A percentile compares a stretch with the other conserved stretches of the same genome.
These are phyloP conservation scores for Kondoa malvinella DNA, from an alignment of 768 basidiomycete species.

Conservation along the genomic window DNA sequence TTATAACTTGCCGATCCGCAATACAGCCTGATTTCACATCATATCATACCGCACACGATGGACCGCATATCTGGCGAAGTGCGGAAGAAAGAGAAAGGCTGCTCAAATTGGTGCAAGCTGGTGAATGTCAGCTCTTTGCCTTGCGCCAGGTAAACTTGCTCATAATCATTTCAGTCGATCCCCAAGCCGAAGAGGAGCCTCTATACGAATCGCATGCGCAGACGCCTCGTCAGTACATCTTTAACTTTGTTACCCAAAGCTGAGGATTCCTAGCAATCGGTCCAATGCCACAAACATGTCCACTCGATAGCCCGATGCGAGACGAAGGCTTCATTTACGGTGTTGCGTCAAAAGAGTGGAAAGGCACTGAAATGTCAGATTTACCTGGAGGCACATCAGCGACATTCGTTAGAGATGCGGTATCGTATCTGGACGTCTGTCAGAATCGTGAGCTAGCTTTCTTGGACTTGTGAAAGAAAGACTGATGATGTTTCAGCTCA, in stretches of 20 bases:
- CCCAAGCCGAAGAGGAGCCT: conserved; percentile 15
- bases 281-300: conserved; percentile 25
- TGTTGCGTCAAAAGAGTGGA: conserved; percentile 11
- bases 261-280: conserved; percentile 21
- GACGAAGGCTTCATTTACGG: conserved; percentile 24
- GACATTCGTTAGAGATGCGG: conserved; percentile 15
- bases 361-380: conserved; percentile 20
- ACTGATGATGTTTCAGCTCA: too few relatives aligned
- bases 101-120: conserved; percentile 18
- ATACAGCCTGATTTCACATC: neutral
- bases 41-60: neutral
- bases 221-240: neutral
- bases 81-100: conserved; percentile 23
- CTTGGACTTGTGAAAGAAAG: too few relatives aligned
- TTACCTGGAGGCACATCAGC: conserved; percentile 1
- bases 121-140: conserved; percentile 18
- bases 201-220: neutral
- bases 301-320: conserved; percentile 22
- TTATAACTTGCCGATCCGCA: neutral
- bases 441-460: too few relatives aligned
- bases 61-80: neutral
- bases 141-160: neutral
- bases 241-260: conserved; percentile 16
- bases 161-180: conserved; percentile 11
- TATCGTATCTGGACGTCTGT: conserved; percentile 26